Percentiles rank a stretch among this genome's conserved stretches.
These are phyloP conservation scores for Saccharomycopsis sp. DNA, from an alignment of 805 yeast genomes.

Conservation along the genomic window DNA sequence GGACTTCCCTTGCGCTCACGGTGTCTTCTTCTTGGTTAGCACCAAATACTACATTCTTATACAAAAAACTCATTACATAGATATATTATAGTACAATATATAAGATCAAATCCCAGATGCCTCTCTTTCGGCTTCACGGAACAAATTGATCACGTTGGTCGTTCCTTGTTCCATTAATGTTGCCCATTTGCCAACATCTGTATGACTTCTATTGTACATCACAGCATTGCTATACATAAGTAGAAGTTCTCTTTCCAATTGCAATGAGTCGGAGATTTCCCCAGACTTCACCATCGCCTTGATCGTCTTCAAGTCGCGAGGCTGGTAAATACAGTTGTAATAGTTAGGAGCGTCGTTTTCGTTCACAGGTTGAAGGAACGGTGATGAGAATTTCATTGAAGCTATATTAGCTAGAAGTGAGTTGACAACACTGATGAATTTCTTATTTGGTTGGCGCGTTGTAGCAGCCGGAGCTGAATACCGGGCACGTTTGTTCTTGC, in stretches of 20 bases:
- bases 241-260: slow-evolving; percentile 61
- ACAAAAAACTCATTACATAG: too few species aligned
- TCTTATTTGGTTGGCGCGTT: slow-evolving; percentile 30
- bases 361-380: slow-evolving; percentile 65
- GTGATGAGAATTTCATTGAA: slow-evolving; percentile 66
- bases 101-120: background rate
- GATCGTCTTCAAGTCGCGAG: slow-evolving; percentile 64
- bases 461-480: background rate
- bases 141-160: slow-evolving; percentile 47
- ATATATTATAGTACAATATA: background rate
- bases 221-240: slow-evolving; percentile 79
- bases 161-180: slow-evolving; percentile 67
- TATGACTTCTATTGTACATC: slow-evolving; percentile 67
- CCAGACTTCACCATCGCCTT: slow-evolving; percentile 52
- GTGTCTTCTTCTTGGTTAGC: too few species aligned
- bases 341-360: slow-evolving; percentile 65
- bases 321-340: slow-evolving; percentile 50
- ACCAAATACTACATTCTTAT: too few species aligned
- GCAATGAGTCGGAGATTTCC: slow-evolving; percentile 40
- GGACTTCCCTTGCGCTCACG: too few species aligned
- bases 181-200: slow-evolving; percentile 56
- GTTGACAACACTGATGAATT: slow-evolving; percentile 54
- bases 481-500: background rate
- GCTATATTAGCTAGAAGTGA: slow-evolving; percentile 59
- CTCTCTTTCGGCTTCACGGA: slow-evolving; percentile 45